Evolutionary conservation across 345 rosid genomes (phyloP).

Genomic region (Populus alba): DNA sequence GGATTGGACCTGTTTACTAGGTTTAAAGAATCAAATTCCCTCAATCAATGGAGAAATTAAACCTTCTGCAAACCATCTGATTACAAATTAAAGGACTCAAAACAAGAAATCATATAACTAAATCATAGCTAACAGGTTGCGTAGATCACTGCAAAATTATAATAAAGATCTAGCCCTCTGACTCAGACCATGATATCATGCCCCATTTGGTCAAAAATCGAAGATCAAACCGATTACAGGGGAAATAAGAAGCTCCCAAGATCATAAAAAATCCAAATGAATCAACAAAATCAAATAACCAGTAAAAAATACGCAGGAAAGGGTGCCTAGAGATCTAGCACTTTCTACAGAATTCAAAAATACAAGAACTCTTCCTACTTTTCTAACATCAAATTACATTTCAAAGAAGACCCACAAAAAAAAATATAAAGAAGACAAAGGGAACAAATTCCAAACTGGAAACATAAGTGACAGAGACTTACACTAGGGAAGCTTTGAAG

Average conservation of each 20-base stretch:
- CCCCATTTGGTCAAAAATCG: neutral
- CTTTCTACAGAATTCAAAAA: neutral
- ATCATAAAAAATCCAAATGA: neutral
- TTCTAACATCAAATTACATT: constrained; percentile 1
- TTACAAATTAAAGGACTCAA: neutral
- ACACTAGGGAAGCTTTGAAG: constrained; percentile 12
- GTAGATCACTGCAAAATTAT: neutral
- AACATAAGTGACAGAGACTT: constrained; percentile 17
- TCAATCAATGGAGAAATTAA: neutral
- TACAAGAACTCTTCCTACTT: neutral
- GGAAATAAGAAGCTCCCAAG: neutral
- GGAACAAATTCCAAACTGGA: neutral
- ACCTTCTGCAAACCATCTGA: neutral
- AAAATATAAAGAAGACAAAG: neutral
- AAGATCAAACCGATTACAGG: neutral
- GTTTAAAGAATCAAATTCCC: neutral
- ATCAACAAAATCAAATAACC: constrained; percentile 2
- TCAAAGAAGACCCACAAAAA: constrained; percentile 10
- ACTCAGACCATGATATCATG: neutral
- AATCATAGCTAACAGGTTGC: neutral
- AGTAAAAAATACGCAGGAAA: constrained; percentile 1
- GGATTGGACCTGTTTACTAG: neutral
- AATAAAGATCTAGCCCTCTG: constrained; percentile 3
- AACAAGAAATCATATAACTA: neutral
- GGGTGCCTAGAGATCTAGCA: constrained; percentile 22